phyloP scores from a whole-genome alignment of 2,329 filamentous ascomycete species.

The Aureobasidium leucospermi region DNA sequence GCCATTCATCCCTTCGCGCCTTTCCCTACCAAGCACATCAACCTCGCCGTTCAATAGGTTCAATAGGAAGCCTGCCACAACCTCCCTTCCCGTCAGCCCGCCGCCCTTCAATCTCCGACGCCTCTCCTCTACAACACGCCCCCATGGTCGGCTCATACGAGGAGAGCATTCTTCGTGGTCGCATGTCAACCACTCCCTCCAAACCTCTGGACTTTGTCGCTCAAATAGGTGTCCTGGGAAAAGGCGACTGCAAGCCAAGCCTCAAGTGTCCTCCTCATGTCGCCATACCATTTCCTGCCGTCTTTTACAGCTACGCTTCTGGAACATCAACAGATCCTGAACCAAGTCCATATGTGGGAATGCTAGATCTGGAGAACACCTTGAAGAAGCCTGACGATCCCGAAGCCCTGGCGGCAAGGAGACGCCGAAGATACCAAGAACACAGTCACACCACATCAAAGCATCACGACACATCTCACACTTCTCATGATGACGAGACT shows the following conservation, averaged over 20 bases:
- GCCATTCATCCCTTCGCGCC: not conserved
- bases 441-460: not conserved
- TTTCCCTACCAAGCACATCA: constrained; percentile 70
- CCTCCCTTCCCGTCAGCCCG: constrained; percentile 44
- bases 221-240: constrained; percentile 87
- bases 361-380: constrained; percentile 82
- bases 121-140: constrained; percentile 74
- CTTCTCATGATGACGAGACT: not conserved
- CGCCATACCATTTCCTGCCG: constrained; percentile 82
- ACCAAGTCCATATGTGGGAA: constrained; percentile 90
- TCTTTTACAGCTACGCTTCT: constrained; percentile 87
- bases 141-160: constrained; percentile 98
- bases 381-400: constrained; percentile 37
- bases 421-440: constrained; percentile 19
- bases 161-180: constrained; percentile 86
- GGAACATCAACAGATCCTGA: constrained; percentile 66
- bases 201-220: constrained; percentile 88
- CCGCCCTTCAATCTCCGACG: constrained; percentile 68
- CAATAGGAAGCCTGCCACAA: constrained; percentile 41
- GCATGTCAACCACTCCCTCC: constrained; percentile 95
- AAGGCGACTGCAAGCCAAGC: constrained; percentile 78
- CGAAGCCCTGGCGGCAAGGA: constrained; percentile 21
- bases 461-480: not conserved
- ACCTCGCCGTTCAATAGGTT: constrained; percentile 66
- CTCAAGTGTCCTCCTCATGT: constrained; percentile 85